phyloP scores from a whole-genome alignment of 1,139 yeast species.

The Sugiyamaella paludigena region DNA sequence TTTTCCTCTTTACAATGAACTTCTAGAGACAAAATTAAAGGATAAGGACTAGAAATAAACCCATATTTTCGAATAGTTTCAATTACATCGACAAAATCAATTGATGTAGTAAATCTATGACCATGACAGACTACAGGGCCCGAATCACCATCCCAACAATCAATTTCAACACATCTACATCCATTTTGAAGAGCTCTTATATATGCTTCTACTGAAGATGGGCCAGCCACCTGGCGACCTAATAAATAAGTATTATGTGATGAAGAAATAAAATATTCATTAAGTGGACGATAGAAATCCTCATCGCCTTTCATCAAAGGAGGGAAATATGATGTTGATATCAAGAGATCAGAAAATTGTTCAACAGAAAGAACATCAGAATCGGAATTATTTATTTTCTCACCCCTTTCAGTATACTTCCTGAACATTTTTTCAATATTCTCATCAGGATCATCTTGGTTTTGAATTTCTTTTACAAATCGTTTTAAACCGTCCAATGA shows the following conservation, averaged over 20 bases:
- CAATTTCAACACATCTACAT: conserved; percentile 89
- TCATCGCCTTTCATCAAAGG: conserved; percentile 34
- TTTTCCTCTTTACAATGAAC: conserved; percentile 67
- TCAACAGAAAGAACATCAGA: conserved; percentile 43
- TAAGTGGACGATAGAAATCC: conserved; percentile 67
- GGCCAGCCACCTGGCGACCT: conserved; percentile 92
- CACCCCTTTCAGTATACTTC: conserved; percentile 40
- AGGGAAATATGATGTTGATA: conserved; percentile 48
- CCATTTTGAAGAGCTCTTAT: conserved; percentile 87
- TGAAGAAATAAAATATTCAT: conserved; percentile 84
- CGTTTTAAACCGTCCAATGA: conserved; percentile 41
- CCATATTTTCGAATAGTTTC: conserved; percentile 77
- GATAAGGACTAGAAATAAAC: conserved; percentile 77
- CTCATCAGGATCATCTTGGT: conserved; percentile 42
- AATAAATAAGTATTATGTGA: conserved; percentile 91
- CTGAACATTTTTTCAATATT: conserved; percentile 43
- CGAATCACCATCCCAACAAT: conserved; percentile 85
- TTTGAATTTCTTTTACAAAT: conserved; percentile 54
- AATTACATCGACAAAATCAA: conserved; percentile 67
- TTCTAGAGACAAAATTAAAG: conserved; percentile 85
- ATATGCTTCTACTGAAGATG: conserved; percentile 86
- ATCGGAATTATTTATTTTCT: neutral
- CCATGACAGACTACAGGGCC: conserved; percentile 95
- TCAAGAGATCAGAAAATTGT: conserved; percentile 51
- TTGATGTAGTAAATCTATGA: conserved; percentile 69